Evolutionary conservation across 2,329 filamentous ascomycete genomes (phyloP), one percentile per base, ranked within the genome.

Genomic region (Colletotrichum navitas): DNA sequence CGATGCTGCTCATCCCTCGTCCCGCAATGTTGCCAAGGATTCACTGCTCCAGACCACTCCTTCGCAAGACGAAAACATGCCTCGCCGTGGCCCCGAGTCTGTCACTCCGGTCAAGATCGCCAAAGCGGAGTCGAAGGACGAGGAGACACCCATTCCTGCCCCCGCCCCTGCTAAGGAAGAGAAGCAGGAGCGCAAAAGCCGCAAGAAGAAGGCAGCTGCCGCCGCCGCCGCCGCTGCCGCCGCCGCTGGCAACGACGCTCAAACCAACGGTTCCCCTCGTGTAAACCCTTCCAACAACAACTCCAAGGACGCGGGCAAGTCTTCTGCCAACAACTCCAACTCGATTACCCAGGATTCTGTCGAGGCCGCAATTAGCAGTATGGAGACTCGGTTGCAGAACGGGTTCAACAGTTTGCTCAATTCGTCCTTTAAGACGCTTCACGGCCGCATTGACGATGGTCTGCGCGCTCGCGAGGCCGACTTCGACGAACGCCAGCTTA

Each of bases 181-280:
- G 73, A 92, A 90, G 81, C 76, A 83, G 1, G 92, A 94, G 76
- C 88, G 88, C 77, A 90, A 88, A 77, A 78, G 83, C 43, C 81
- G 86, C 49, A 93, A 91, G 84, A 93, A 94, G 85, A 95, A 94
- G 85, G 88, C 86, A 71, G 85, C 84, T 68, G 80, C 81, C 7
- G 80, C 82, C 36, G 80, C 81, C 1, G 77, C 79, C 0, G 79
- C 81, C 2, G 79, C 83, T 10, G 85, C 86, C 5, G 81, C 83
- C 18, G 71, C 79, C 16, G 80, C 82, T 43, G 81, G 82, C 45
- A 83, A 82, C 2, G 89, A 91, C 72, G 83, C 80, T 65, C 78
- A 81, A 67, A 79, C 83, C 41, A 86, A 86, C 72, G 83, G 83
- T 39, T 76, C 78, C 45, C 75, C 82, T 69, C 82, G 80, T 41